phyloP scores from a whole-genome alignment of 192 early-diverging fungal species.

The Umbelopsis ramanniana region DNA sequence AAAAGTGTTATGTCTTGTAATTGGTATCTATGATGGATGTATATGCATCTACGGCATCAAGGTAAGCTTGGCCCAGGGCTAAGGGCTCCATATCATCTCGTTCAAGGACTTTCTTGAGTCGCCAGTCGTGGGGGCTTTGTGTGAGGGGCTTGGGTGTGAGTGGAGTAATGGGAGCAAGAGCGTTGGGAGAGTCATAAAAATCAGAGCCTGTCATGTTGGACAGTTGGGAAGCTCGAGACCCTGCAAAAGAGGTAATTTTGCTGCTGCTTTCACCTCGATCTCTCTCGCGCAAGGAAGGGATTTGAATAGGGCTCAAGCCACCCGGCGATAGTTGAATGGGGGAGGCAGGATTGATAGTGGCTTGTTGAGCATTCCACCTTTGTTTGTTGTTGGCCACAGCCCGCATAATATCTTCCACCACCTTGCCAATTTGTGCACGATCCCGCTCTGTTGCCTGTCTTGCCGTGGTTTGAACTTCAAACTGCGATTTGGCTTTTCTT shows the following conservation, averaged over 20 bases:
- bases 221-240: slow-evolving; percentile 2
- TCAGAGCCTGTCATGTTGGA: slow-evolving; percentile 10
- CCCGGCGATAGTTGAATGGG: neutral
- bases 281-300: neutral
- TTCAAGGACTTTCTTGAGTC: neutral
- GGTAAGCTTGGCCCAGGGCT: slow-evolving; percentile 6
- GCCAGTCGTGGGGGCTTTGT: neutral
- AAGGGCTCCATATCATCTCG: slow-evolving; percentile 16
- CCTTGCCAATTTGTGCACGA: slow-evolving; percentile 9
- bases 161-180: slow-evolving; percentile 5
- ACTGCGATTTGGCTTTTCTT: slow-evolving; percentile 2
- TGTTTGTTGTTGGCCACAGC: slow-evolving; percentile 16
- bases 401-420: slow-evolving; percentile 17
- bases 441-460: slow-evolving; percentile 12
- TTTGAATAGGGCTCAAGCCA: neutral
- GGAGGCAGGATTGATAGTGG: neutral
- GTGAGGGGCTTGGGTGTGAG: neutral
- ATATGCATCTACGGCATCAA: slow-evolving; percentile 13
- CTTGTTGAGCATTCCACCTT: slow-evolving; percentile 18
- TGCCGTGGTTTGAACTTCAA: slow-evolving; percentile 21
- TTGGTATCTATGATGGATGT: slow-evolving; percentile 6
- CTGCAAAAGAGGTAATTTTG: slow-evolving; percentile 4
- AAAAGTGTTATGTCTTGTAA: neutral
- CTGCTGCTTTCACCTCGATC: slow-evolving; percentile 5
- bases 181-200: slow-evolving; percentile 9